Conservation (phyloP, 345 rosid genomes). For the Citrus inodora region DNA sequence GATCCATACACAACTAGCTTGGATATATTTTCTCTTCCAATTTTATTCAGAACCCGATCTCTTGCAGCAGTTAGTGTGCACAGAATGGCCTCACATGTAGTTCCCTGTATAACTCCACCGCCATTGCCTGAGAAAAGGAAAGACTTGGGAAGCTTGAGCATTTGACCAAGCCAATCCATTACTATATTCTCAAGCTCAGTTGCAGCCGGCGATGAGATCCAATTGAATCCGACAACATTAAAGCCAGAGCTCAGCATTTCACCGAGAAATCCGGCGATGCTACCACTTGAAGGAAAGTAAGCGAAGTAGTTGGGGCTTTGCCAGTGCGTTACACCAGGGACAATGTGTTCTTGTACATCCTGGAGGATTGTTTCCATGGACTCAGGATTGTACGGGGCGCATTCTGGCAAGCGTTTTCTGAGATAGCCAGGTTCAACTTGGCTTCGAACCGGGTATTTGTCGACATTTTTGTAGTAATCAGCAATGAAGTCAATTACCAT, state of each 20-base stretch:
- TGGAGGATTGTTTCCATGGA: conserved; percentile 29
- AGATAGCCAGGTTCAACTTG: conserved; percentile 41
- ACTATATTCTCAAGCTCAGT: too few relatives aligned
- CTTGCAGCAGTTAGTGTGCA: conserved; percentile 37
- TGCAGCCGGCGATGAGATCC: too few relatives aligned
- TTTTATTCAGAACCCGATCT: background rate
- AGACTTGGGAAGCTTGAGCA: too few relatives aligned
- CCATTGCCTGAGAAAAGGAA: conserved; percentile 8
- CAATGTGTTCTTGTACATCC: conserved; percentile 27
- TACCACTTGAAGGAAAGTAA: background rate
- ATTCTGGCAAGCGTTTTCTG: conserved; percentile 24
- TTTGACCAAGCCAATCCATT: too few relatives aligned
- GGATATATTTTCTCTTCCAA: conserved; percentile 13
- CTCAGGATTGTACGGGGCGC: conserved; percentile 31
- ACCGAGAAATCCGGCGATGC: too few relatives aligned
- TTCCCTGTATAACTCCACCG: conserved; percentile 39
- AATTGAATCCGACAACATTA: too few relatives aligned
- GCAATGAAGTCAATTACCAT: conserved; percentile 18
- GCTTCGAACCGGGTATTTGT: conserved; percentile 36
- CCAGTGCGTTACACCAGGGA: conserved; percentile 51
- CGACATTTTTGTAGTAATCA: conserved; percentile 23
- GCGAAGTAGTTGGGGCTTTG: conserved; percentile 43
- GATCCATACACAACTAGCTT: conserved; percentile 42
- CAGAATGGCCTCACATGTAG: conserved; percentile 37
- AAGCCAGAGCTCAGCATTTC: too few relatives aligned